Percentiles rank a stretch among this genome's conserved stretches.
Conservation (phyloP, 192 early-diverging fungal species). For the Obelidium mucronatum region DNA sequence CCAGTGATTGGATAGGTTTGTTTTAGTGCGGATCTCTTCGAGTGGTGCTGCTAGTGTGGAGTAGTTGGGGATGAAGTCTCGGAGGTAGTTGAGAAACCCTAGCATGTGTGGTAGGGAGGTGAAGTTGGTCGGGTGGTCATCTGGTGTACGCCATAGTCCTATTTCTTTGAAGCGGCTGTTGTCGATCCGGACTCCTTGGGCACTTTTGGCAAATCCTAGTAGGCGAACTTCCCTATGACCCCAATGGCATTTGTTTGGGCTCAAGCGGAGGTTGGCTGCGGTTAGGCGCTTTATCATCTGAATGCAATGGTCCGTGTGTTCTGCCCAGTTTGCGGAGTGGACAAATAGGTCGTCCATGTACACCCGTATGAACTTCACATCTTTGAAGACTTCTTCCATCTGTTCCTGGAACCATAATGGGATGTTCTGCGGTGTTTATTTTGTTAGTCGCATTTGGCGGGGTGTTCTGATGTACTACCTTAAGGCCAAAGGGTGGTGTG, state of each 20-base stretch:
- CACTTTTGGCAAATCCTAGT: conserved; percentile 6
- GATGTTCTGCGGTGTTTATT: not conserved
- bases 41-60: not conserved
- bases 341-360: conserved; percentile 11
- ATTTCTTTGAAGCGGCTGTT: not conserved
- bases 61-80: not conserved
- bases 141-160: not conserved
- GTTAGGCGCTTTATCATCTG: not conserved
- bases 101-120: not conserved
- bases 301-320: not conserved
- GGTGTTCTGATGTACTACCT: not conserved
- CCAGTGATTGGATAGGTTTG: not conserved
- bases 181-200: not conserved
- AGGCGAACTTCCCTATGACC: not conserved
- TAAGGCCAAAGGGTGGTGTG: not conserved
- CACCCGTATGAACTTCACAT: not conserved
- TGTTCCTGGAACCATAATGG: conserved; percentile 5
- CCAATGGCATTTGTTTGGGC: not conserved
- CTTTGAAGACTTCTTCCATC: not conserved
- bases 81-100: not conserved
- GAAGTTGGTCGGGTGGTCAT: not conserved
- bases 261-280: not conserved
- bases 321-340: not conserved
- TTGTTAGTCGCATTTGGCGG: not conserved
- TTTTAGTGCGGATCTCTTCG: not conserved